Evolutionary conservation across 129 eudicot species (phyloP).

Genomic region (carrot (Daucus carota)): DNA sequence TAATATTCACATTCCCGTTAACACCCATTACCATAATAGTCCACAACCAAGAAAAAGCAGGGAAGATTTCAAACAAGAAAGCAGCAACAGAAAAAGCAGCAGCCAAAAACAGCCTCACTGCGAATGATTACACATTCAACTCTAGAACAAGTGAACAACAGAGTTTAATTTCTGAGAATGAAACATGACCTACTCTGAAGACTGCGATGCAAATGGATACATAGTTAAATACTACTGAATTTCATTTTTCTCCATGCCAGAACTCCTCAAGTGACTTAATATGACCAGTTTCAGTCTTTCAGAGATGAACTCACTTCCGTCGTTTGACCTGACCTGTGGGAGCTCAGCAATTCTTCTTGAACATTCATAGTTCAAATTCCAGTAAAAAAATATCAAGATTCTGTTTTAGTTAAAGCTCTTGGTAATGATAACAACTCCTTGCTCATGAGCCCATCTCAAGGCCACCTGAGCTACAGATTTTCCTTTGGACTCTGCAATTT

Average conservation of each 20-base stretch:
- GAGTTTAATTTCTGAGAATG: neutral
- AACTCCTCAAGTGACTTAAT: slow-evolving; percentile 13
- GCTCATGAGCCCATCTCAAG: slow-evolving; percentile 24
- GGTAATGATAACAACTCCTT: slow-evolving; percentile 15
- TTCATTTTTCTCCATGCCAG: slow-evolving; percentile 20
- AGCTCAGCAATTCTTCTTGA: slow-evolving; percentile 9
- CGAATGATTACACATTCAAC: too few relatives aligned
- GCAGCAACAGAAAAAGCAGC: too few relatives aligned
- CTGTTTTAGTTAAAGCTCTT: slow-evolving; percentile 26
- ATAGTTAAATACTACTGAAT: too few relatives aligned
- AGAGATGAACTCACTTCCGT: slow-evolving; percentile 5
- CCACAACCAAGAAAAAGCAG: too few relatives aligned
- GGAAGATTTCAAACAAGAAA: too few relatives aligned
- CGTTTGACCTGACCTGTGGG: slow-evolving; percentile 14
- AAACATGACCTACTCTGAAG: neutral
- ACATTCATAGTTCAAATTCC: slow-evolving; percentile 19
- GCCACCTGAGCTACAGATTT: slow-evolving; percentile 1
- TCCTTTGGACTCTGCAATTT: neutral
- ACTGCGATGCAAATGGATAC: neutral
- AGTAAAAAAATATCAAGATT: slow-evolving; percentile 15
- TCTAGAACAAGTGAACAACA: too few relatives aligned
- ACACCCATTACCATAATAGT: too few relatives aligned
- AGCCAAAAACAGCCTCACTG: too few relatives aligned
- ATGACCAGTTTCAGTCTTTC: slow-evolving; percentile 12
- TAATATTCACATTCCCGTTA: too few relatives aligned